Conservation (phyloP, 2,329 filamentous ascomycete genomes). For the Diplocarpon rosae region DNA sequence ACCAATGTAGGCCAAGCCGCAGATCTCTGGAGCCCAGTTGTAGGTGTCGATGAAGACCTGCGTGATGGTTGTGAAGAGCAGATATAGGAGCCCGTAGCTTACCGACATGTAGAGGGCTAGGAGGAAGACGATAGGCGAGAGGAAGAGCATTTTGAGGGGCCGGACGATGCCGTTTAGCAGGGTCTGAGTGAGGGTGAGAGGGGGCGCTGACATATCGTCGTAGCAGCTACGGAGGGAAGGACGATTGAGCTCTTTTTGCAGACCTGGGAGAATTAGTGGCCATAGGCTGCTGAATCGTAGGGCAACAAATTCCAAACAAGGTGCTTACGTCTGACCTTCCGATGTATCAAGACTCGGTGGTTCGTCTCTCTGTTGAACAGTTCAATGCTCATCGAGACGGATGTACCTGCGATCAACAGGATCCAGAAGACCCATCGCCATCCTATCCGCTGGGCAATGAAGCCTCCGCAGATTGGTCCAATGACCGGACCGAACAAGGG, state of each 20-base stretch:
- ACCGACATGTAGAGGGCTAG: constrained; percentile 40
- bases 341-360: constrained; percentile 38
- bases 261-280: constrained; percentile 8
- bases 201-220: constrained; percentile 18
- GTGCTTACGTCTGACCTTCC: constrained; percentile 31
- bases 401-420: constrained; percentile 34
- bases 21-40: constrained; percentile 31
- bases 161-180: constrained; percentile 36
- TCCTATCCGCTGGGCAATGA: constrained; percentile 39
- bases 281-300: neutral
- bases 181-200: constrained; percentile 20
- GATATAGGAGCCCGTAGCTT: constrained; percentile 43
- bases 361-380: constrained; percentile 37
- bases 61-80: constrained; percentile 40
- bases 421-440: constrained; percentile 33
- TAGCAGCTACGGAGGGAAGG: constrained; percentile 37
- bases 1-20: constrained; percentile 34
- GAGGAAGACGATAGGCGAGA: constrained; percentile 31
- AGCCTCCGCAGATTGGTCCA: constrained; percentile 24
- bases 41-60: constrained; percentile 37
- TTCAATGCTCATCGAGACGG: constrained; percentile 28
- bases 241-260: constrained; percentile 35
- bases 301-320: neutral
- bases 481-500: constrained; percentile 25
- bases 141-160: constrained; percentile 35